phyloP scores from a whole-genome alignment of 1,284 basidiomycete genomes.

The Wolfiporia cocos region DNA sequence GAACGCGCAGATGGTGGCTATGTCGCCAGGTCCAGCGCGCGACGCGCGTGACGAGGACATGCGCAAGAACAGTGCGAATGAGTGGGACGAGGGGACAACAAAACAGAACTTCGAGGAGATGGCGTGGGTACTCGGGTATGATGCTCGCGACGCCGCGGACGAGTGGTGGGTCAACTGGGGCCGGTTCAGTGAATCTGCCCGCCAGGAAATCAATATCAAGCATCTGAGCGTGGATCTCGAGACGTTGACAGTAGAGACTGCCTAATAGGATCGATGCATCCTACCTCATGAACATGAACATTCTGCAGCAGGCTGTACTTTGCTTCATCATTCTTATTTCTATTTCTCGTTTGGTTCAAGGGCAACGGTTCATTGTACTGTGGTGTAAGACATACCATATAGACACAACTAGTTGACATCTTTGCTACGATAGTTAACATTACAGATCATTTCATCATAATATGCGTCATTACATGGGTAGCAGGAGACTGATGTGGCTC shows the following conservation, averaged over 20 bases:
- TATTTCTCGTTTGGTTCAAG: too few species aligned
- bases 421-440: too few species aligned
- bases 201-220: not conserved
- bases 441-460: too few species aligned
- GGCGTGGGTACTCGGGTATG: constrained; percentile 24
- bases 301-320: too few species aligned
- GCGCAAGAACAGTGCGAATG: constrained; percentile 15
- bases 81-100: constrained; percentile 21
- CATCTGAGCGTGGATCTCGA: constrained; percentile 4
- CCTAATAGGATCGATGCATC: too few species aligned
- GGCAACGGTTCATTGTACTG: too few species aligned
- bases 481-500: too few species aligned
- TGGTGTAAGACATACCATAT: too few species aligned
- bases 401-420: too few species aligned
- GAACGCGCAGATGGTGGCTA: constrained; percentile 29
- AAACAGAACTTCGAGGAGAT: constrained; percentile 22
- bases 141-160: constrained; percentile 29
- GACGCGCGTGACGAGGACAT: constrained; percentile 33
- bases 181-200: constrained; percentile 10
- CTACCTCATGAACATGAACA: too few species aligned
- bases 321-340: too few species aligned
- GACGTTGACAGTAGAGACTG: constrained; percentile 2
- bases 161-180: constrained; percentile 34
- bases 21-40: constrained; percentile 35
- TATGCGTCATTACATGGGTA: too few species aligned